These are phyloP conservation scores for Sphagnum contortum DNA, from an alignment of 225 moss, liverwort and hornwort species.

Conservation along the genomic window DNA sequence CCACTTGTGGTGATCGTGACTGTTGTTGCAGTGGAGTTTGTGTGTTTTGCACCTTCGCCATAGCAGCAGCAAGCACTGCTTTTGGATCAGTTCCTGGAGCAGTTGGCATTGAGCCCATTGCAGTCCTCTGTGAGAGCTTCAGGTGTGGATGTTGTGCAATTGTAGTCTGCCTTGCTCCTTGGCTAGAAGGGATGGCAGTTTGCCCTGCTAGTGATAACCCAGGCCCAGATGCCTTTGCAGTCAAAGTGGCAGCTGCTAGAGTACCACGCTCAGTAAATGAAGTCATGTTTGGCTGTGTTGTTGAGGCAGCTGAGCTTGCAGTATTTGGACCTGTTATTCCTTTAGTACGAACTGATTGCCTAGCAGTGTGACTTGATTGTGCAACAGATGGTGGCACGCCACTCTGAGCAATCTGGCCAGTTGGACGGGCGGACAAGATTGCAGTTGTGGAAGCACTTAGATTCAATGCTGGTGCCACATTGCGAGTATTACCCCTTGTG, in stretches of 20 bases:
- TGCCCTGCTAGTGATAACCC: constrained; percentile 37
- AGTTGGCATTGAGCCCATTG: constrained; percentile 36
- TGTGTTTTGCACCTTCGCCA: constrained; percentile 41
- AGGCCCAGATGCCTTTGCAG: constrained; percentile 31
- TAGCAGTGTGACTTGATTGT: constrained; percentile 16
- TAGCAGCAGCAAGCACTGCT: constrained; percentile 67
- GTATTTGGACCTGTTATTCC: constrained; percentile 14
- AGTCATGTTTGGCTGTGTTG: constrained; percentile 14
- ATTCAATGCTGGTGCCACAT: constrained; percentile 45
- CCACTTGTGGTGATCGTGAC: constrained; percentile 22
- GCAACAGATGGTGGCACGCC: constrained; percentile 16
- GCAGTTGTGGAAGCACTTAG: constrained; percentile 27
- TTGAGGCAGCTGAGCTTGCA: constrained; percentile 9
- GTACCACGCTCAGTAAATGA: constrained; percentile 46
- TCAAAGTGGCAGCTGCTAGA: constrained; percentile 17
- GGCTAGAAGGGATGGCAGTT: constrained; percentile 21
- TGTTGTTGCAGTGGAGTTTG: constrained; percentile 32
- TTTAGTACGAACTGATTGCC: constrained; percentile 31
- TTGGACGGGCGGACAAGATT: constrained; percentile 31
- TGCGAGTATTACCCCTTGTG: constrained; percentile 21
- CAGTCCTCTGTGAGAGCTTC: constrained; percentile 37
- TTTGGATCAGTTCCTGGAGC: constrained; percentile 51
- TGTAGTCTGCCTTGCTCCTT: constrained; percentile 29
- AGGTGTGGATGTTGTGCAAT: constrained; percentile 29
- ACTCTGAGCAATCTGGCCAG: background rate